Evolutionary conservation across 495 filamentous ascomycete species (phyloP), one percentile per base, ranked within the genome.

Genomic region (Aspergillus ostianus): DNA sequence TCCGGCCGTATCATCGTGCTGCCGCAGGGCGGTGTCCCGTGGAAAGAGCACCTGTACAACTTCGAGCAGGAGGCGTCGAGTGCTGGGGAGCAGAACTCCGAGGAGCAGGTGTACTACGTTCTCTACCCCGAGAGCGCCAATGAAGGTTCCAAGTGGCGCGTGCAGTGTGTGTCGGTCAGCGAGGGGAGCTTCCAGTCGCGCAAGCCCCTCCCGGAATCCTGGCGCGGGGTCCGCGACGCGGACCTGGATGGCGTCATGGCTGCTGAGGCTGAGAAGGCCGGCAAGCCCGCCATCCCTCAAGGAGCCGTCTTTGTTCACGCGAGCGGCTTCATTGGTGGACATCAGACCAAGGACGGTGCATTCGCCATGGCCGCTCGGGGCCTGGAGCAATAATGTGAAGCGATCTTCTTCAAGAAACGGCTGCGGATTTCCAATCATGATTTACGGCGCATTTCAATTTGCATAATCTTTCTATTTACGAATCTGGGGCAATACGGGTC

Each of bases 231-330:
- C 53, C 82, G 95, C 20, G 94, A 98, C 68, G 85, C 89, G 64
- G 83, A 91, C 69, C 75, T 98, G 58, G 89, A 91, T 69, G 77
- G 84, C 57, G 80, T 95, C 7, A 74, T 84, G 36, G 91, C 91
- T 0, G 78, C 94, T 5, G 76, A 81, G 60, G 65, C 70, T n/a
- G 75, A 77, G 63, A 71, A 76, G 59, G 53, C 70, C 8, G 74
- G 71, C 23, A 68, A 73, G 56, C 59, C 68, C 21, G 71, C 72
- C 64, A 67, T 79, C 32, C 77, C 77, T 4, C 75, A 77, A 27
- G 94, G 93, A 6, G 84, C 90, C 45, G 85, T 98, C 21, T 98
- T 98, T 70, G 89, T 96, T 55, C 94, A 98, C 66, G 93, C 94
- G 8, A 88, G 86, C 55, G 95, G 94, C 5, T 98, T 98, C 72